Evolutionary conservation across 2,329 filamentous ascomycete species (phyloP).

Genomic region (Aaosphaeria pasadenensis): DNA sequence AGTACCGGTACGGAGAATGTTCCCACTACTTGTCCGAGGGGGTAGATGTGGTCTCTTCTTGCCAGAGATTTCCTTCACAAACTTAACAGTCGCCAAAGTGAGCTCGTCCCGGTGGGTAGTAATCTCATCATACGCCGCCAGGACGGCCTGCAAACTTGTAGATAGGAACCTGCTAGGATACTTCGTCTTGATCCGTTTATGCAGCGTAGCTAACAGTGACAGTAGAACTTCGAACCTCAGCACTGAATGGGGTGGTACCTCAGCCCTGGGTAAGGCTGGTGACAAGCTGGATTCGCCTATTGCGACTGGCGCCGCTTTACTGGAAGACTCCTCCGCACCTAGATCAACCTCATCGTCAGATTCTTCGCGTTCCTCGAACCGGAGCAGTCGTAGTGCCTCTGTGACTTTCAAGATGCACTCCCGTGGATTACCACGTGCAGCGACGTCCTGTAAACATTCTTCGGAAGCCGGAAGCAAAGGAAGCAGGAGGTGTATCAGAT

Average conservation of each 20-base stretch:
- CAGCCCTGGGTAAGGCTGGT: constrained; percentile 17
- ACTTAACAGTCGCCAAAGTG: constrained; percentile 67
- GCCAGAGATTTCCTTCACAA: constrained; percentile 67
- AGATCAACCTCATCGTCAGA: constrained; percentile 40
- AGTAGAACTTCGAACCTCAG: constrained; percentile 67
- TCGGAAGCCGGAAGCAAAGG: constrained; percentile 64
- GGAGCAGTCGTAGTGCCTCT: constrained; percentile 64
- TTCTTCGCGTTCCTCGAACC: constrained; percentile 57
- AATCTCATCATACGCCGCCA: constrained; percentile 62
- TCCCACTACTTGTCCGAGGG: constrained; percentile 54
- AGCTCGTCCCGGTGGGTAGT: constrained; percentile 58
- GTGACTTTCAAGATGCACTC: constrained; percentile 80
- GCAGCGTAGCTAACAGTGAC: constrained; percentile 69
- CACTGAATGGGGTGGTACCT: constrained; percentile 40
- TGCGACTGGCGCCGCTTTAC: constrained; percentile 19
- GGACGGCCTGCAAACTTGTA: constrained; percentile 70
- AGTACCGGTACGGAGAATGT: constrained; percentile 37
- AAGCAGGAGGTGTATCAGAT: constrained; percentile 73
- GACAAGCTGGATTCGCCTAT: constrained; percentile 31
- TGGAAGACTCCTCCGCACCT: constrained; percentile 6
- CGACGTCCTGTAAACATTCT: constrained; percentile 69
- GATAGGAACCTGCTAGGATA: constrained; percentile 76
- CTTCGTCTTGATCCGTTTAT: constrained; percentile 72
- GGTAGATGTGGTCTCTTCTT: constrained; percentile 65
- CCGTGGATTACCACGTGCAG: constrained; percentile 73